Base-by-base conservation (phyloP, 179 eudicot genomes). In the Heliamphora pulchella region DNA sequence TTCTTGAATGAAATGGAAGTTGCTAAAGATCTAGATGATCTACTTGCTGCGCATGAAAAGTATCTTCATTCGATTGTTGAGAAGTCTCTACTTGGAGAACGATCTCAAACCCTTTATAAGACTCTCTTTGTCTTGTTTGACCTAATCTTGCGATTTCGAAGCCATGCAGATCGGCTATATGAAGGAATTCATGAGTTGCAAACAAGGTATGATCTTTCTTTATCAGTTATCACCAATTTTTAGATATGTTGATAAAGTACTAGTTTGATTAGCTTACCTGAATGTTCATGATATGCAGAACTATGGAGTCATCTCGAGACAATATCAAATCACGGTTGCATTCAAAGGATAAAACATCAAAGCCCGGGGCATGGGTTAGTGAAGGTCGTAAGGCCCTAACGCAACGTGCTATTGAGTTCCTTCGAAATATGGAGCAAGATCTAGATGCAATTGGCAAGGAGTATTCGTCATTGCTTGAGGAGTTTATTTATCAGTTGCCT, bases 31-130 rank as follows among this genome's bases (percentile, higher is more conserved):
- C 96, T 95, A 79, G 98, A 95, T 84, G 98, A 93, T 84, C 89
- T 95, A 76, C 97, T 95, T 74, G 91, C 90, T 62, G 98, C 98
- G 76, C 98, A 95, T 86, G 98, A 95, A 81, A 95, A 90, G 88
- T 95, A 95, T 85, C 91, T 93, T 41, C 88, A 86, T 78, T 95
- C 98, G 39, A 91, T 95, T 84, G 88, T 95, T 75, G 97, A 95
- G 84, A 95, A 95, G 88, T 92, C 96, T 80, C 92, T 95, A 69
- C 98, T 95, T 74, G 97, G 97, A 79, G 97, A 95, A 68, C 87
- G 90, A 78, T 95, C 98, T 15, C 91, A 84, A 71, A 76, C 84
- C 71, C 89, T 95, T 70, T 87, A 86, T 51, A 92, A 88, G 87
- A 90, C 91, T 0, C 86, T 95, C 57, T 91, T 95, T 75, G 87